Conservation (phyloP, 495 filamentous ascomycete genomes). For the Aspergillus bridgeri region DNA sequence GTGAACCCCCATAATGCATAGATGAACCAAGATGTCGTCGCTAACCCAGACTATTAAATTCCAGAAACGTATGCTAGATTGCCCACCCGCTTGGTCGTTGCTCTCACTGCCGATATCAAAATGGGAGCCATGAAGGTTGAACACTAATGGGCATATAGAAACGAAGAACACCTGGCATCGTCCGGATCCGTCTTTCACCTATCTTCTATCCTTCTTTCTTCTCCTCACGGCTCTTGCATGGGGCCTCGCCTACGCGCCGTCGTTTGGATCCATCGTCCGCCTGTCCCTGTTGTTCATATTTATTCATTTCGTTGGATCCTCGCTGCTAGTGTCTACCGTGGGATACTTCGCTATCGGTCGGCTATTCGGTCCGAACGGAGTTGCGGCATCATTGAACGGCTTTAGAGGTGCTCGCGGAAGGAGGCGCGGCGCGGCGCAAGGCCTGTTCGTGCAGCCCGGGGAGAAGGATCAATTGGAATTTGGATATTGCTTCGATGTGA, state of each 20-base stretch:
- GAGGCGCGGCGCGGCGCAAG: conserved; percentile 49
- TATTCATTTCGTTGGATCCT: conserved; percentile 62
- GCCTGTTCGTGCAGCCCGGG: conserved; percentile 54
- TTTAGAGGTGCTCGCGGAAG: conserved; percentile 44
- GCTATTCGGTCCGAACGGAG: conserved; percentile 55
- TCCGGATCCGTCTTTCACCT: conserved; percentile 73
- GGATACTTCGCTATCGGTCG: conserved; percentile 64
- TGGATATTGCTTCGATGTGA: conserved; percentile 76
- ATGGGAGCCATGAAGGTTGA: background rate
- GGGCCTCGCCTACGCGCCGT: conserved; percentile 65
- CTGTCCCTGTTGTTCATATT: conserved; percentile 63
- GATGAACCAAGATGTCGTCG: conserved; percentile 4
- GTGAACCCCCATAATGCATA: conserved; percentile 13
- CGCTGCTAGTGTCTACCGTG: conserved; percentile 56
- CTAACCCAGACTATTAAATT: conserved; percentile 8
- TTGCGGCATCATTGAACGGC: conserved; percentile 38
- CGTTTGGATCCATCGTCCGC: conserved; percentile 53
- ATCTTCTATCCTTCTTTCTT: conserved; percentile 72
- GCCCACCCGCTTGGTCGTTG: background rate
- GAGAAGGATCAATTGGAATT: conserved; percentile 64
- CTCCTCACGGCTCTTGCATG: conserved; percentile 70
- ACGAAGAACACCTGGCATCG: conserved; percentile 77
- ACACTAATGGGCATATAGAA: conserved; percentile 41
- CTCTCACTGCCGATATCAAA: background rate
- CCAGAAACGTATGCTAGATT: conserved; percentile 55